phyloP scores from a whole-genome alignment of 768 basidiomycete genomes.

The Russula griseocarnosa region DNA sequence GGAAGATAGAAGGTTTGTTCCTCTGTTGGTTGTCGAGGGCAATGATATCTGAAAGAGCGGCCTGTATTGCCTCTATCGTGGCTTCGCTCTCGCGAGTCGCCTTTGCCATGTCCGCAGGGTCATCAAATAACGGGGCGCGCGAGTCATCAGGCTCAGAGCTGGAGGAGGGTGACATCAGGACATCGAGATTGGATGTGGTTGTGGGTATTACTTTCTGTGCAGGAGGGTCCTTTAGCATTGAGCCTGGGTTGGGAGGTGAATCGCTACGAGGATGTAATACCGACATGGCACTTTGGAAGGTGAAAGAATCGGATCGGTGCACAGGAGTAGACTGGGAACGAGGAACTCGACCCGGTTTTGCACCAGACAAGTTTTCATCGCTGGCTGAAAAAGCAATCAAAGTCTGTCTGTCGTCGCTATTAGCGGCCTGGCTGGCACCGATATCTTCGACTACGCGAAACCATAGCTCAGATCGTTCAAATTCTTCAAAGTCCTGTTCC shows the following conservation, averaged over 20 bases:
- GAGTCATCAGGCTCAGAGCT: conserved; percentile 50
- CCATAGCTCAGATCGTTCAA: conserved; percentile 86
- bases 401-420: neutral
- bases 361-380: conserved; percentile 15
- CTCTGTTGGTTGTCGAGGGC: conserved; percentile 63
- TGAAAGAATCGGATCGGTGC: conserved; percentile 27
- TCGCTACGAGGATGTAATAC: conserved; percentile 14
- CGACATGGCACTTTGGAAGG: conserved; percentile 9
- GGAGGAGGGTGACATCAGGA: conserved; percentile 71
- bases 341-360: conserved; percentile 7
- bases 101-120: conserved; percentile 60
- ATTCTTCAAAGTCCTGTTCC: conserved; percentile 89
- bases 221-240: conserved; percentile 15
- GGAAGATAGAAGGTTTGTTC: conserved; percentile 22
- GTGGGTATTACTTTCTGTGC: conserved; percentile 29
- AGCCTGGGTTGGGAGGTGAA: conserved; percentile 12
- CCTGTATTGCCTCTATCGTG: conserved; percentile 94
- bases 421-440: conserved; percentile 34
- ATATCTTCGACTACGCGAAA: conserved; percentile 80
- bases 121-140: conserved; percentile 75
- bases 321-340: conserved; percentile 8
- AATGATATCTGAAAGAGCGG: conserved; percentile 94
- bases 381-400: conserved; percentile 7
- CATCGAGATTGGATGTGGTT: conserved; percentile 61
- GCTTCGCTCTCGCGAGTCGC: conserved; percentile 64